Evolutionary conservation across 495 filamentous ascomycete genomes (phyloP).

Genomic region (Chlorociboria aeruginascens): DNA sequence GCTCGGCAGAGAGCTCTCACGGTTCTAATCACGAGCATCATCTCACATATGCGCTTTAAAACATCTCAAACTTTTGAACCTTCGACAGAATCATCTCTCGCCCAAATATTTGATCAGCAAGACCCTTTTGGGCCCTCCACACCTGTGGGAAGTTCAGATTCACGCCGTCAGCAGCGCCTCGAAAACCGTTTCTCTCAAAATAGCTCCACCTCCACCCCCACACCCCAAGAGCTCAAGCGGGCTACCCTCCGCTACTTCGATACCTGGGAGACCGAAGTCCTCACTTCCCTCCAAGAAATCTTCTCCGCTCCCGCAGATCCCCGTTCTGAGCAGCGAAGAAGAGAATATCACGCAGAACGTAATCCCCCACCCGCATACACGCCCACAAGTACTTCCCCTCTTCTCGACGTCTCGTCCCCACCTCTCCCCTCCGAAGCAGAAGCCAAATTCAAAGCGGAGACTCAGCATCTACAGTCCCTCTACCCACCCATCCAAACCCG

Average conservation of each 20-base stretch:
- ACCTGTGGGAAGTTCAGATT: neutral
- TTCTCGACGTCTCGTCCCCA: neutral
- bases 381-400: neutral
- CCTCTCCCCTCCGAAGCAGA: neutral
- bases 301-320: slow-evolving; percentile 12
- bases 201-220: slow-evolving; percentile 3
- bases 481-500: slow-evolving; percentile 34
- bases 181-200: slow-evolving; percentile 9
- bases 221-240: slow-evolving; percentile 8
- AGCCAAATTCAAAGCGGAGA: slow-evolving; percentile 11
- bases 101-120: neutral
- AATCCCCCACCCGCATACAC: slow-evolving; percentile 15
- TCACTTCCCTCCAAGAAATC: neutral
- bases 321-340: slow-evolving; percentile 12
- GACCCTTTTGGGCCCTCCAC: neutral
- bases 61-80: slow-evolving; percentile 14
- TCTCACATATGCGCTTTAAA: slow-evolving; percentile 13
- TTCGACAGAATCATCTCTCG: neutral
- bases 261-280: slow-evolving; percentile 11
- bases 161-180: slow-evolving; percentile 7
- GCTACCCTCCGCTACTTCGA: slow-evolving; percentile 14
- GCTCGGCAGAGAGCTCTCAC: slow-evolving; percentile 12
- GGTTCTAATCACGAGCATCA: slow-evolving; percentile 5
- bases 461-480: slow-evolving; percentile 24
- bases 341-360: slow-evolving; percentile 12